Conservation (phyloP, 2,329 filamentous ascomycete species). For the Gaeumannomyces sp. region DNA sequence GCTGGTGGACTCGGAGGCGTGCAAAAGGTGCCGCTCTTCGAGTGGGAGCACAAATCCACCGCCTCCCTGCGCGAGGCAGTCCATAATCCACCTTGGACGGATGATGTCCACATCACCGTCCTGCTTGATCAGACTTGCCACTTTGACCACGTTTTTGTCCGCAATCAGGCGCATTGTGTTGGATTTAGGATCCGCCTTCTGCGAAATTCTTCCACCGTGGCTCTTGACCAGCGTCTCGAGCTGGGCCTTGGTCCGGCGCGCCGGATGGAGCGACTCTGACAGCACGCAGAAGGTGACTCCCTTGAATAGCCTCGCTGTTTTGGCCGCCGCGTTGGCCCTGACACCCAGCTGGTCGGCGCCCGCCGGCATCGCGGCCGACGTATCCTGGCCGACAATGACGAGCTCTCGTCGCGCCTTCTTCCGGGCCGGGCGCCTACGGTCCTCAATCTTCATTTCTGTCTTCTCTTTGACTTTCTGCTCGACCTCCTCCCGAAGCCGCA, state of each 20-base stretch:
- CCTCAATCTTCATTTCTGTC: constrained; percentile 68
- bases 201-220: constrained; percentile 73
- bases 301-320: constrained; percentile 61
- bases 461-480: constrained; percentile 69
- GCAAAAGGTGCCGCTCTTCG: constrained; percentile 63
- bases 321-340: constrained; percentile 26
- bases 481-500: constrained; percentile 60
- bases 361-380: constrained; percentile 18
- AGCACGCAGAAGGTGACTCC: constrained; percentile 78
- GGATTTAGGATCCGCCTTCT: constrained; percentile 58
- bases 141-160: constrained; percentile 75
- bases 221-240: constrained; percentile 77
- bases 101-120: constrained; percentile 60
- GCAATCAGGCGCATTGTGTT: constrained; percentile 63
- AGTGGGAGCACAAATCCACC: constrained; percentile 58
- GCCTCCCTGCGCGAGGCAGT: constrained; percentile 59
- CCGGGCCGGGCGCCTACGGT: constrained; percentile 44
- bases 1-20: constrained; percentile 52
- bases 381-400: constrained; percentile 64
- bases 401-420: constrained; percentile 65
- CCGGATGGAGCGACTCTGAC: constrained; percentile 64
- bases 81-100: constrained; percentile 73
- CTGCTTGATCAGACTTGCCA: constrained; percentile 72
- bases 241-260: constrained; percentile 70
- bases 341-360: constrained; percentile 32